Base-by-base conservation (phyloP, 2,329 filamentous ascomycete genomes). In the Botrytis cinerea region DNA sequence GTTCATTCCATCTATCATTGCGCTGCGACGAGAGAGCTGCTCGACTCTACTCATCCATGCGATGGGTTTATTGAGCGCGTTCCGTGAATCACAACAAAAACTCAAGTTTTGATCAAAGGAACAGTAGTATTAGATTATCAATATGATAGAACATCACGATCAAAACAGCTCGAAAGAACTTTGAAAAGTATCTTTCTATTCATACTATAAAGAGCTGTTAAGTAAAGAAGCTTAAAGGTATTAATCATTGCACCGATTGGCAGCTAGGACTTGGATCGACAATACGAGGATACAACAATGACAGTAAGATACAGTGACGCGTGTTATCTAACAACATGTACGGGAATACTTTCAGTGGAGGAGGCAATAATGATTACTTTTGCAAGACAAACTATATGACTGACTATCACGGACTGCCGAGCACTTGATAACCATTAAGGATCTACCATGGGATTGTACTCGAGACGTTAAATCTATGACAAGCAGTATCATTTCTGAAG, bases 1-100 rank as follows among this genome's bases (percentile, higher is more conserved):
- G 51, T 25, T 16, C n/a, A 6, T 28, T 28, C 6, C 16, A 4
- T 6, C 6, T 51, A 14, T 12, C 25, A n/a, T 14, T 16, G 7
- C 25, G 25, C 5, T 54, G 0, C 25, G 5, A 54, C 25, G 25
- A 54, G 16, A 57, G 10, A 28, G 1, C n/a, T 57, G 3, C n/a
- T 57, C 6, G 7, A 28, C 4, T 7, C 4, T 57, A 9, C 51
- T 8, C 14, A 18, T 7, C 0, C 14, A 18, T 28, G n/a, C 51
- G 18, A 57, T 4, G 6, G 14, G 14, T 9, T 9, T 18, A 12
- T 18, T 14, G 6, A 54, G 6, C 0, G 2, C 3, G n/a, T 4
- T 28, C 7, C 6, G n/a, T 28, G 2, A 28, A 54, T 54, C n/a
- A 45, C 43, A 45, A 45, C 2, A 45, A 16, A 45, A 16, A 45